Evolutionary conservation across 257 asterid species (phyloP).

Genomic region (Scutellaria baicalensis): DNA sequence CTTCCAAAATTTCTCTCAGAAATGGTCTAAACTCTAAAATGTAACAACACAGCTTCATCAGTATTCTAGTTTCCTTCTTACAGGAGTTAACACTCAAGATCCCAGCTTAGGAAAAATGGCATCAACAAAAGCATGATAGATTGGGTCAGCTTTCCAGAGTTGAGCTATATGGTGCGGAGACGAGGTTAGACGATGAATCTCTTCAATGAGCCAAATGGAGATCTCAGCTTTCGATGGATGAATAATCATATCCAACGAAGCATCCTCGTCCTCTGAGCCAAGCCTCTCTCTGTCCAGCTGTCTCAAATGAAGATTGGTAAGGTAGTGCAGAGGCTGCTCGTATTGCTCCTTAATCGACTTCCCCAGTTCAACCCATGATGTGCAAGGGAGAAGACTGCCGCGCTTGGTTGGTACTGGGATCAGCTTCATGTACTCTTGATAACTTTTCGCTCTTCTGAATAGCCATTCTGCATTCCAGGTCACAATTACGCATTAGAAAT

Average conservation of each 20-base stretch:
- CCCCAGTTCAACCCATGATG: constrained; percentile 67
- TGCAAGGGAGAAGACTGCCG: constrained; percentile 49
- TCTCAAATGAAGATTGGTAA: constrained; percentile 54
- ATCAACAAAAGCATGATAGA: constrained; percentile 41
- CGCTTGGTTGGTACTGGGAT: constrained; percentile 46
- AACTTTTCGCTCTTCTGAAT: constrained; percentile 36
- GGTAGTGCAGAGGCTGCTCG: constrained; percentile 75
- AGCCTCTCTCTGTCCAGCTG: constrained; percentile 42
- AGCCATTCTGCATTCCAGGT: constrained; percentile 35
- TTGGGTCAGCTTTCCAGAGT: constrained; percentile 47
- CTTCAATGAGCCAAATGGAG: constrained; percentile 68
- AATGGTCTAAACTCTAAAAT: background rate
- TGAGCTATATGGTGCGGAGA: constrained; percentile 45
- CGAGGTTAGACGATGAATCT: constrained; percentile 40
- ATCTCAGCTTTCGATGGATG: constrained; percentile 63
- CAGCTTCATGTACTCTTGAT: constrained; percentile 39
- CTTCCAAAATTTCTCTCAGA: no score
- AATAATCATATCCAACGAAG: constrained; percentile 38
- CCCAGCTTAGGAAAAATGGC: constrained; percentile 32
- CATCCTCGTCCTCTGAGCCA: constrained; percentile 37
- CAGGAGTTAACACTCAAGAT: background rate
- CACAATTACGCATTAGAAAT: background rate
- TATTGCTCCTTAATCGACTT: constrained; percentile 49
- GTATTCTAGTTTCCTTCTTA: background rate
- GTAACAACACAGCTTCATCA: background rate